Percentiles rank a stretch among this genome's conserved stretches.
phyloP scores from a whole-genome alignment of 2,329 filamentous ascomycete species.

The Colletotrichum nymphaeae region DNA sequence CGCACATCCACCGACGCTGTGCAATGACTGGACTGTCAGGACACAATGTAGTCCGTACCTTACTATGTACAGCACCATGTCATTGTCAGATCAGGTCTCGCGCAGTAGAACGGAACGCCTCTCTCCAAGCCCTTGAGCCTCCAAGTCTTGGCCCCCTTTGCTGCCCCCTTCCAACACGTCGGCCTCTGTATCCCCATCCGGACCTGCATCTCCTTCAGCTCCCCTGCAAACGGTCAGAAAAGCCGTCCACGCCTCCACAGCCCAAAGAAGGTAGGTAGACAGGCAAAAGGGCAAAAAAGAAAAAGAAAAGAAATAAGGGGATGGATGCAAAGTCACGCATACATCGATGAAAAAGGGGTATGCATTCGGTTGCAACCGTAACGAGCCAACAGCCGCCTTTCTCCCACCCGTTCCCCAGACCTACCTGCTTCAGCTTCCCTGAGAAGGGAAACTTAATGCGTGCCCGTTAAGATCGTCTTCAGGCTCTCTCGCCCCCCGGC shows the following conservation, averaged over 20 bases:
- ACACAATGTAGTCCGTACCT: no score
- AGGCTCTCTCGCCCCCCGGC: background rate
- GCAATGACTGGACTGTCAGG: no score
- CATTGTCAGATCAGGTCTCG: background rate
- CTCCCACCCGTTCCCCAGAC: background rate
- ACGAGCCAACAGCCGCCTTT: slow-evolving; percentile 14
- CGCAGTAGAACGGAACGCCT: background rate
- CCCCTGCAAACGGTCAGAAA: slow-evolving; percentile 24
- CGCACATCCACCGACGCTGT: background rate
- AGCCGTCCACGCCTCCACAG: slow-evolving; percentile 7
- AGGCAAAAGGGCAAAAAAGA: no score
- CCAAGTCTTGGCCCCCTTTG: background rate
- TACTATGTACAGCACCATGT: background rate
- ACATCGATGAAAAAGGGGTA: background rate
- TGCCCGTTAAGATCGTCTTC: slow-evolving; percentile 17
- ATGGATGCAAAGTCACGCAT: background rate
- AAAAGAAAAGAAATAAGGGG: background rate
- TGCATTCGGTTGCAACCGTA: slow-evolving; percentile 20
- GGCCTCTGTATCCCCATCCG: slow-evolving; percentile 24
- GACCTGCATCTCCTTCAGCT: slow-evolving; percentile 5
- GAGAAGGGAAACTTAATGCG: slow-evolving; percentile 15
- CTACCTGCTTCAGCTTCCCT: slow-evolving; percentile 3
- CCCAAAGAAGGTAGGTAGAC: background rate
- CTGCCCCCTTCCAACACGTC: slow-evolving; percentile 9
- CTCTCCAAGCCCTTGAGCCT: background rate